Conservation (phyloP, 1,139 yeast genomes). For the Candida albicans region DNA sequence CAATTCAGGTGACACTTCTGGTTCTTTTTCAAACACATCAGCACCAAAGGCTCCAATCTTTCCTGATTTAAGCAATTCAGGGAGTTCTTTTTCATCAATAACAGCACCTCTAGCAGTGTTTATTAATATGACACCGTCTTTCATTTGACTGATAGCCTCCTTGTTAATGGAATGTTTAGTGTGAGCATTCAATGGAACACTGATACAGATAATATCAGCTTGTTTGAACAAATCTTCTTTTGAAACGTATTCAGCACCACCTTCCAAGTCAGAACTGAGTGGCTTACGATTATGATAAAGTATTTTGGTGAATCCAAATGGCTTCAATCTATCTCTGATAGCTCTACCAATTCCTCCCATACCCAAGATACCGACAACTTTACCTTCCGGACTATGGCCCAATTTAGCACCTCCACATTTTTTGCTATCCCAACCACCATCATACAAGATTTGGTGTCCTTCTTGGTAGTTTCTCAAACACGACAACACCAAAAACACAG, state of each 20-base stretch:
- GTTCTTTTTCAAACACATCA: constrained; percentile 87
- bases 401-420: constrained; percentile 27
- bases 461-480: constrained; percentile 65
- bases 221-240: constrained; percentile 53
- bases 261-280: constrained; percentile 54
- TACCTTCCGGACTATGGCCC: constrained; percentile 57
- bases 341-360: constrained; percentile 80
- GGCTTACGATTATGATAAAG: constrained; percentile 61
- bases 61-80: constrained; percentile 62
- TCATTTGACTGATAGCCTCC: constrained; percentile 55
- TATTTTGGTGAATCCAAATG: constrained; percentile 63
- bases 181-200: constrained; percentile 58
- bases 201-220: constrained; percentile 61
- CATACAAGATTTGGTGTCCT: constrained; percentile 44
- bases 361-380: constrained; percentile 66
- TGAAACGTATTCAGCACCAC: constrained; percentile 54
- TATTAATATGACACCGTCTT: constrained; percentile 61
- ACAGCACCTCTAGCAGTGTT: constrained; percentile 78
- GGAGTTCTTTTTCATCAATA: constrained; percentile 64
- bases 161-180: constrained; percentile 62
- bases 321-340: constrained; percentile 58
- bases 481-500: constrained; percentile 62
- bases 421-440: constrained; percentile 57
- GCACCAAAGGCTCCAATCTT: constrained; percentile 73
- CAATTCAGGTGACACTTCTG: constrained; percentile 61